phyloP scores from a whole-genome alignment of 225 moss, liverwort and hornwort species.

The Marchantia polymorpha region DNA sequence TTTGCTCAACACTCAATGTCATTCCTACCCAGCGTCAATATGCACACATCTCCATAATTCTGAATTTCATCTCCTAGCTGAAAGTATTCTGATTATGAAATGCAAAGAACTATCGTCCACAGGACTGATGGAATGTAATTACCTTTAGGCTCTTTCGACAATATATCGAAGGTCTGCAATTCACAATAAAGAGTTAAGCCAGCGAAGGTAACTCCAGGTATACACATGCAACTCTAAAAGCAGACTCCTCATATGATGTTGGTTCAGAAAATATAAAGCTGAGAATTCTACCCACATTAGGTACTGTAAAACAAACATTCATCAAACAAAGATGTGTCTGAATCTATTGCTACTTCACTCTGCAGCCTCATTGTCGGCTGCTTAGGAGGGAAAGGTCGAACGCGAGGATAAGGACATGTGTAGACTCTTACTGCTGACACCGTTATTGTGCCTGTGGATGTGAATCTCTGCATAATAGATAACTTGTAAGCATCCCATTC shows the following conservation, averaged over 20 bases:
- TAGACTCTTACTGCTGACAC: constrained; percentile 65
- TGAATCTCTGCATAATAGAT: constrained; percentile 89
- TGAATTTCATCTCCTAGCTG: neutral
- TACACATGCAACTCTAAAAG: neutral
- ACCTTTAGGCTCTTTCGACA: constrained; percentile 97
- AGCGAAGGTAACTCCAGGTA: neutral
- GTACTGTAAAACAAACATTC: neutral
- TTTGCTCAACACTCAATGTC: neutral
- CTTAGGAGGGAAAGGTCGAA: too few species aligned
- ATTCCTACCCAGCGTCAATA: neutral
- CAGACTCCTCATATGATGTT: neutral
- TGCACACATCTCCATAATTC: neutral
- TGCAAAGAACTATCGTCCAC: neutral
- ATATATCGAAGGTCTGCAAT: constrained; percentile 88
- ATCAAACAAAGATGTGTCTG: too few species aligned
- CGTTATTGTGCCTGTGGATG: constrained; percentile 94
- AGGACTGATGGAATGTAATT: neutral
- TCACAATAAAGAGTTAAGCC: constrained; percentile 2
- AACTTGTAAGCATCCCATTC: constrained; percentile 89
- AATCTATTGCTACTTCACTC: too few species aligned
- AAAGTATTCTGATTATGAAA: neutral
- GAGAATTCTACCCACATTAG: neutral
- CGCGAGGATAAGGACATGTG: neutral
- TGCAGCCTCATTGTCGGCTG: too few species aligned
- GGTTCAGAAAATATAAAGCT: neutral